Evolutionary conservation across 306 rosid genomes (phyloP).

Genomic region (Heteromeles arbutifolia): DNA sequence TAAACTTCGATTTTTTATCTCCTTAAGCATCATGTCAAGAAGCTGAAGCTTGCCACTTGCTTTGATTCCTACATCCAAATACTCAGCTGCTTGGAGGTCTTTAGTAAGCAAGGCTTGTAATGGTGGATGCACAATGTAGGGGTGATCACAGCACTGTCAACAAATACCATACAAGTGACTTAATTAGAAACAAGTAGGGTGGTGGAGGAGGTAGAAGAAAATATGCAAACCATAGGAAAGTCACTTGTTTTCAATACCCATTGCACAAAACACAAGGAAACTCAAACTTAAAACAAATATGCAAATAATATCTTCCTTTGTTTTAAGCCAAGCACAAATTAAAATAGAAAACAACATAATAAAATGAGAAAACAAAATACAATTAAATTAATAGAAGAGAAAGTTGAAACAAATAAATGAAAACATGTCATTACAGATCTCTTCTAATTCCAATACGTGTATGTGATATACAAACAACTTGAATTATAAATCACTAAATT

Average conservation of each 20-base stretch:
- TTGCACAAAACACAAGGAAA: background rate
- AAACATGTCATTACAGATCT: background rate
- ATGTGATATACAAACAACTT: background rate
- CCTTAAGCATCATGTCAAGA: slow-evolving; percentile 79
- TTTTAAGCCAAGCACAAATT: background rate
- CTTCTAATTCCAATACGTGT: background rate
- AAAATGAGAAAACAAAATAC: background rate
- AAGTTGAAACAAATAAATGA: background rate
- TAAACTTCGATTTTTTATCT: slow-evolving; percentile 48
- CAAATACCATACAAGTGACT: slow-evolving; percentile 6
- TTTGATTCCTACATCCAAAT: slow-evolving; percentile 56
- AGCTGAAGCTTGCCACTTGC: slow-evolving; percentile 87
- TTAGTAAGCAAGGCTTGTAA: slow-evolving; percentile 30
- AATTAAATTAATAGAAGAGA: background rate
- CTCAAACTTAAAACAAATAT: background rate
- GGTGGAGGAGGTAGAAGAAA: background rate
- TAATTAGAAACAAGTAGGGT: background rate
- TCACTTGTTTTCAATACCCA: background rate
- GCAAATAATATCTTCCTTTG: background rate
- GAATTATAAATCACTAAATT: background rate
- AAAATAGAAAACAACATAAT: background rate
- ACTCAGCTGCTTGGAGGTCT: slow-evolving; percentile 38
- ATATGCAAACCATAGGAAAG: background rate
- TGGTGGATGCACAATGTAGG: slow-evolving; percentile 48
- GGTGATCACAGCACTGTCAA: slow-evolving; percentile 86